Base-by-base conservation (phyloP, 208 protist genomes). In the Trypanosoma cruzi region DNA sequence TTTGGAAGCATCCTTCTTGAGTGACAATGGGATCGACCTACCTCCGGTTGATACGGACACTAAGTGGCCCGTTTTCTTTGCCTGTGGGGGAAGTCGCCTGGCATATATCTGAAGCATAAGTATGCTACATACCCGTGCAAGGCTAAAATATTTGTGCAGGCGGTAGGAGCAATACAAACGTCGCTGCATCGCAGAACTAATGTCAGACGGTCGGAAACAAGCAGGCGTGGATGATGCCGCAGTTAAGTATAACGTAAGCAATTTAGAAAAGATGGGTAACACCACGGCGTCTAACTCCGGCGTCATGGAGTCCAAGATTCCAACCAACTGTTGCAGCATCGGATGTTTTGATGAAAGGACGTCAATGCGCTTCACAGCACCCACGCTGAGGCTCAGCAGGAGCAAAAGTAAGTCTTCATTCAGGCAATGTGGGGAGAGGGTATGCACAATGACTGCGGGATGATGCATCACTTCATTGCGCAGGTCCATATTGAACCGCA, bases 381-480 rank as follows among this genome's bases (percentile, higher is more conserved):
- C 85, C 49, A 95, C 64, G 50, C 80, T 84, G 18, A 88, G 54
- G 28, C 80, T 68, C 20, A 95, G 72, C 37, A 95, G 54, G 49
- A 95, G 65, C 29, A 95, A 64, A 42, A 90, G 56, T 24, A 95
- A 66, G 37, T 95, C 90, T 20, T 88, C 81, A 79, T 89, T 80
- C 18, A 78, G 72, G 57, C 79, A 71, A 68, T 95, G 86, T 49
- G 74, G 71, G 22, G 64, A 62, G 29, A 95, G 77, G 0, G 71
- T 80, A n/a, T 88, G 80, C 26, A 93, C 77, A 67, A 95, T 62
- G 26, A 80, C 75, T 0, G 81, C 53, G 44, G 89, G 83, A 65
- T 93, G 65, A 34, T 77, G 55, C 56, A 73, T 70, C 18, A 86
- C 80, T 42, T 91, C 79, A 48, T 84, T 75, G 4, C 78, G 70